Evolutionary conservation across 768 basidiomycete genomes (phyloP).

Genomic region (Collybia nuda): DNA sequence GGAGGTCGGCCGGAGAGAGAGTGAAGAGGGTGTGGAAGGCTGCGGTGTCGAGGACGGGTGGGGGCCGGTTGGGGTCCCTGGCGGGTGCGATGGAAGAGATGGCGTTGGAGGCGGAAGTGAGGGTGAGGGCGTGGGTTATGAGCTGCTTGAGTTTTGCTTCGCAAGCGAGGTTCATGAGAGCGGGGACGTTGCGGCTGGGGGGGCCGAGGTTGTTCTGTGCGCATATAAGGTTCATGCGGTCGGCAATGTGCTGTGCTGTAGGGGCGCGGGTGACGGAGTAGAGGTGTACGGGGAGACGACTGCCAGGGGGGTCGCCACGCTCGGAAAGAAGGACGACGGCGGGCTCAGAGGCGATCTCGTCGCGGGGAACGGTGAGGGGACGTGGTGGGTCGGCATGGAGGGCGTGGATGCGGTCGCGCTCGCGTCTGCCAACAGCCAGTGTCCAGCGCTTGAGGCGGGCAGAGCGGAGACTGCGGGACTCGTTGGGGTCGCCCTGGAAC

Average conservation of each 20-base stretch:
- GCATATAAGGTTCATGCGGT: constrained; percentile 79
- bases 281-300: constrained; percentile 69
- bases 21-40: constrained; percentile 81
- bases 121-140: constrained; percentile 75
- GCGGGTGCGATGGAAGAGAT: constrained; percentile 72
- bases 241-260: constrained; percentile 73
- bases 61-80: constrained; percentile 35
- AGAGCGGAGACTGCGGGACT: constrained; percentile 58
- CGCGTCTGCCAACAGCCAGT: constrained; percentile 67
- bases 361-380: constrained; percentile 45
- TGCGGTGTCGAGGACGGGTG: constrained; percentile 58
- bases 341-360: constrained; percentile 72
- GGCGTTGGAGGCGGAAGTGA: constrained; percentile 74
- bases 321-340: constrained; percentile 66
- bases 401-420: constrained; percentile 67
- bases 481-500: constrained; percentile 63
- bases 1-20: constrained; percentile 73
- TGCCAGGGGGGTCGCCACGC: constrained; percentile 70
- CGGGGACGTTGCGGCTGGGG: constrained; percentile 62
- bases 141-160: constrained; percentile 86
- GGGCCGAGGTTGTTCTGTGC: constrained; percentile 69
- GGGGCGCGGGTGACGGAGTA: constrained; percentile 72
- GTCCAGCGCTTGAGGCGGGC: constrained; percentile 73
- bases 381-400: constrained; percentile 42
- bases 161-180: constrained; percentile 74